A percentile compares a stretch with the other conserved stretches of the same genome.
Evolutionary conservation across 345 rosid species (phyloP).

Genomic region (Toxicodendron radicans): DNA sequence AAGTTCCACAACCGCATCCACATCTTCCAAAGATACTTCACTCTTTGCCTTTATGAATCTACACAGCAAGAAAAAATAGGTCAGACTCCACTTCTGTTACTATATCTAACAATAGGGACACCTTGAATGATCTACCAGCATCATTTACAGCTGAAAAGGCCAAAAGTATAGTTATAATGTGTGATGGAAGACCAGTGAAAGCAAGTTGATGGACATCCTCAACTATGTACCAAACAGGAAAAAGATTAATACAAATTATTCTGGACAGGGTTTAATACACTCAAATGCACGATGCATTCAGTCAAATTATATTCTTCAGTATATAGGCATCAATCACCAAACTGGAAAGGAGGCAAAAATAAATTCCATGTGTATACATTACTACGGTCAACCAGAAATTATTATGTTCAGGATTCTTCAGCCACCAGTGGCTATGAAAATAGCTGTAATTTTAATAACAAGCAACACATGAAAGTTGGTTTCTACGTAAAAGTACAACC

Average conservation of each 20-base stretch:
- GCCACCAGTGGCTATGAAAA: not conserved
- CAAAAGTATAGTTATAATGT: not conserved
- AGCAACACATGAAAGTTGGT: not conserved
- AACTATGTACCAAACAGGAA: not conserved
- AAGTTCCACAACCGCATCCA: slow-evolving; percentile 55
- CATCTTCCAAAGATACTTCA: slow-evolving; percentile 76
- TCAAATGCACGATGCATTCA: not conserved
- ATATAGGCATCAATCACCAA: not conserved
- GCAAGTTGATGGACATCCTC: not conserved
- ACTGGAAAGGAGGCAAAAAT: not conserved
- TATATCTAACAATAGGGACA: not conserved
- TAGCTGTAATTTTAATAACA: not conserved
- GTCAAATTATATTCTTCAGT: not conserved
- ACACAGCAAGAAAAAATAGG: slow-evolving; percentile 25
- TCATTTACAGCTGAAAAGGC: not conserved
- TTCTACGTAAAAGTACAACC: not conserved
- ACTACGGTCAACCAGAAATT: too few relatives aligned
- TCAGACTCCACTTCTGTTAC: slow-evolving; percentile 5
- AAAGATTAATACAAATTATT: not conserved
- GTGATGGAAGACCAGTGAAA: not conserved
- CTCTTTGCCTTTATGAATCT: slow-evolving; percentile 93
- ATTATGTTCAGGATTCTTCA: too few relatives aligned
- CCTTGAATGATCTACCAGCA: not conserved
- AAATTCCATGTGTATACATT: not conserved
- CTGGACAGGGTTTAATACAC: too few relatives aligned